Percentiles rank a stretch among this genome's conserved stretches.
phyloP scores from a whole-genome alignment of 306 rosid species.

The Betula pendula region DNA sequence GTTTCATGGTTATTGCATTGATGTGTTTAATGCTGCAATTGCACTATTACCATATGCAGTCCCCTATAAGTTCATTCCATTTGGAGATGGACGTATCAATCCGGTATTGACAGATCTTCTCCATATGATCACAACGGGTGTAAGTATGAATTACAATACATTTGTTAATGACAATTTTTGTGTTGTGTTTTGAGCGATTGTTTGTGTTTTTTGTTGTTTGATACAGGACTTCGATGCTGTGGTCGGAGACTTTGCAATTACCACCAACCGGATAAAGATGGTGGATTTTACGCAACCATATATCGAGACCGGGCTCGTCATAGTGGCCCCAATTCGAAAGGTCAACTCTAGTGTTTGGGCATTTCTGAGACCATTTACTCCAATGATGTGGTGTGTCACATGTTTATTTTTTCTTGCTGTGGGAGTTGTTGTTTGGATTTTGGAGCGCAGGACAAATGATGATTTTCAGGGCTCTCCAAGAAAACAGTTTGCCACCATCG shows the following conservation, averaged over 20 bases:
- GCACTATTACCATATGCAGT: constrained; percentile 75
- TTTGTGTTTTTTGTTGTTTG: too few species aligned
- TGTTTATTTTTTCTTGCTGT: constrained; percentile 62
- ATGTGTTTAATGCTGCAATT: constrained; percentile 77
- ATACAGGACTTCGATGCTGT: constrained; percentile 64
- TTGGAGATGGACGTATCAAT: constrained; percentile 65
- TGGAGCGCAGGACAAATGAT: constrained; percentile 88
- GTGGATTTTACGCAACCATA: constrained; percentile 95
- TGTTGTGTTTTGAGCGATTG: neutral
- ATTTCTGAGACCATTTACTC: constrained; percentile 76
- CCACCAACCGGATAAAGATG: constrained; percentile 75
- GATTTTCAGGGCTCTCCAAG: constrained; percentile 90
- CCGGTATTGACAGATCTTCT: constrained; percentile 64
- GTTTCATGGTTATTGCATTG: constrained; percentile 81
- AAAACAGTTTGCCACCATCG: constrained; percentile 61
- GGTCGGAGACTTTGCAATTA: constrained; percentile 83
- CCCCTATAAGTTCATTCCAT: constrained; percentile 58
- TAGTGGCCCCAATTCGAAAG: constrained; percentile 69
- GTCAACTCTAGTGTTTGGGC: constrained; percentile 74
- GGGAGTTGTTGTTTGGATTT: constrained; percentile 86
- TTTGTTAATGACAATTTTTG: too few species aligned
- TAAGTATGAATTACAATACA: constrained; percentile 38
- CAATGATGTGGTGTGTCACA: constrained; percentile 73
- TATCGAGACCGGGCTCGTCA: constrained; percentile 88
- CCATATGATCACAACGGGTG: constrained; percentile 61